Conservation (phyloP, 192 early-diverging fungal species). For the Linnemannia elongata region DNA sequence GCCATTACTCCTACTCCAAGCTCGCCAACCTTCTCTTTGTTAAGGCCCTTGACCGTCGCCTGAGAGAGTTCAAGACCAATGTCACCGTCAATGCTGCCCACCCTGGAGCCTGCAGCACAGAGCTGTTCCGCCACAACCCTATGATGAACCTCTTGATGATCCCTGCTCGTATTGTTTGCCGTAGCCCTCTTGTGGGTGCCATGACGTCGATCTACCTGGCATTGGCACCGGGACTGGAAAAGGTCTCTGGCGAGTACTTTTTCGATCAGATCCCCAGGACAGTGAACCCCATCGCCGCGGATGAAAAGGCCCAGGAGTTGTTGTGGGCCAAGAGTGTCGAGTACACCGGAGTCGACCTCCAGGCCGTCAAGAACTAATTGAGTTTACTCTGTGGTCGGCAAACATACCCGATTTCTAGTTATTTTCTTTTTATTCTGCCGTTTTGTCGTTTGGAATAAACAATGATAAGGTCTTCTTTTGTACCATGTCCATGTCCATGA, state of each 20-base stretch:
- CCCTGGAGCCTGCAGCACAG: conserved; percentile 67
- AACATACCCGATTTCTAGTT: background rate
- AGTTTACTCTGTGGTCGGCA: background rate
- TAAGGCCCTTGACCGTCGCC: conserved; percentile 61
- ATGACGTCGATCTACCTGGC: conserved; percentile 62
- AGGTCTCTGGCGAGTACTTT: conserved; percentile 59
- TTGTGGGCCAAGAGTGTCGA: conserved; percentile 56
- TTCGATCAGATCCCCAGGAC: conserved; percentile 50
- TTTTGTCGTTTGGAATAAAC: too few species aligned
- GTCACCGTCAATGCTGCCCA: conserved; percentile 71
- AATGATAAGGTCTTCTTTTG: background rate
- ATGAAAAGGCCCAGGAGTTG: conserved; percentile 33
- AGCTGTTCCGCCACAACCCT: conserved; percentile 61
- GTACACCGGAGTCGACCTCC: conserved; percentile 40
- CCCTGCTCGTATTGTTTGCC: conserved; percentile 52
- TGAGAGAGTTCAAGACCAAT: conserved; percentile 30
- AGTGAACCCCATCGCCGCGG: conserved; percentile 27
- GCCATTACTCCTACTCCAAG: conserved; percentile 71
- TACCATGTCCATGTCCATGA: background rate
- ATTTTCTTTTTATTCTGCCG: too few species aligned
- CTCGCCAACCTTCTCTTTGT: conserved; percentile 67
- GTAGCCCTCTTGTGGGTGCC: conserved; percentile 49
- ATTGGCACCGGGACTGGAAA: conserved; percentile 59
- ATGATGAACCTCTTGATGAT: conserved; percentile 57
- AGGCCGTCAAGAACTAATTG: background rate